Evolutionary conservation across 2,329 filamentous ascomycete genomes (phyloP), one percentile per base, ranked within the genome.

Genomic region (Colletotrichum magnum): DNA sequence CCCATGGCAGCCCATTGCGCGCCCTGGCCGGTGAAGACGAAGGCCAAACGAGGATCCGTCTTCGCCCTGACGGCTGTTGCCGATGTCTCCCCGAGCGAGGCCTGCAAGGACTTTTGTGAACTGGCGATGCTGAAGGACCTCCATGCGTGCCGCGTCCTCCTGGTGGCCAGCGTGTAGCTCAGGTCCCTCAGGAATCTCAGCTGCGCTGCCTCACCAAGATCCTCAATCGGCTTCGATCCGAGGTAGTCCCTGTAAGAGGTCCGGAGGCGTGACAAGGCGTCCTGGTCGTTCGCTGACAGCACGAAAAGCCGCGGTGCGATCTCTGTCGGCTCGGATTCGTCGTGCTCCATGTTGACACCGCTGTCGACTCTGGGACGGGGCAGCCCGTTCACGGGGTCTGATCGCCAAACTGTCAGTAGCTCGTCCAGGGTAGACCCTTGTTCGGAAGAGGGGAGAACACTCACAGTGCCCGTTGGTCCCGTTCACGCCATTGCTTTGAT

Each of bases 201-300:
- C 2, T 54, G 64, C 4, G 26, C 58, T 0, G 52, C 9, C 6
- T 65, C 56, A 6, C 24, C 24, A 6, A 64, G 4, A 21, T 39
- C 74, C 1, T 72, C 64, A 0, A 18, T 12, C 1, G 9, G 9
- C 4, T 74, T 59, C 2, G 59, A 28, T 5, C 58, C 53, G 3
- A 64, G 48, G 10, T 73, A 66, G 1, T 69, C 68, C 24, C 72
- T 68, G 32, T 84, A 70, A 1, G 79, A 77, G 3, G 77, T 58
- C 36, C 82, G 74, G 32, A 83, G 72, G 1, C 79, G 79, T 9
- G 68, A 58, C 6, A 85, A 73, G 3, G 81, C 81, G 3, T 73
- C 81, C 45, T 85, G 82, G 57, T 83, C 78, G 2, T 83, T 81
- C 3, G 64, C 52, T 3, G 84, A 86, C 53, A 81, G 80, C 12